Evolutionary conservation across 768 basidiomycete species (phyloP), one percentile per base, ranked within the genome.

Genomic region (Leccinum aurantiacum): DNA sequence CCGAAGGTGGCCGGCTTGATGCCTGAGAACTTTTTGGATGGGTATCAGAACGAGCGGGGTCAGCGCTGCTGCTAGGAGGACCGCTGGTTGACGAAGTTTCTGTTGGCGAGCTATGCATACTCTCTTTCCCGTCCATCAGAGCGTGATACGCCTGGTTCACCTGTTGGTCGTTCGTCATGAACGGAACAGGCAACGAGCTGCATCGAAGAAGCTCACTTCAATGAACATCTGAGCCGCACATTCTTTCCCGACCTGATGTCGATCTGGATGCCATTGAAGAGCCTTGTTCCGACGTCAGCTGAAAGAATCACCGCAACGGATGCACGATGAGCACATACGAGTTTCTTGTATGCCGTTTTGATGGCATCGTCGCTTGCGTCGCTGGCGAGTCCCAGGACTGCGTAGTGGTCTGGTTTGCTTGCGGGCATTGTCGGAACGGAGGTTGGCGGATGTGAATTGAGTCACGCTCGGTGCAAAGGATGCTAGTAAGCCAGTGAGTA

Each of bases 221-320:
- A 83, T 77, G 71, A 88, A 88, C 65, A 77, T 77, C 63, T 79
- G 78, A 54, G 80, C 80, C 17, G 84, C 83, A 50, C 71, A 69
- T 58, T 85, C 81, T 67, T 81, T 83, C 60, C 81, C 77, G 27
- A 77, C 71, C 22, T 71, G 65, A 71, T 85, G 84, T 60, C 84
- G 85, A 73, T 88, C 86, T 62, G 86, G 86, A 64, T 88, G 86
- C 85, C 86, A 89, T 67, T 78, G 80, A 57, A 88, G 74, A 63
- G 84, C 86, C 86, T 82, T 62, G 33, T 38, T 61, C 9, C 31
- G 35, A 54, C 33, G 22, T 66, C 57, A 65, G 63, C 47, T 52
- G 52, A 65, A 60, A 67, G 58, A 73, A 64, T 60, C 50, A 59
- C 62, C 55, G 49, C 57, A 54, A 65, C 11, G 62, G 56, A 72